These are phyloP conservation scores for Endothia cerciana DNA, from an alignment of 2,329 filamentous ascomycete species.

Conservation along the genomic window DNA sequence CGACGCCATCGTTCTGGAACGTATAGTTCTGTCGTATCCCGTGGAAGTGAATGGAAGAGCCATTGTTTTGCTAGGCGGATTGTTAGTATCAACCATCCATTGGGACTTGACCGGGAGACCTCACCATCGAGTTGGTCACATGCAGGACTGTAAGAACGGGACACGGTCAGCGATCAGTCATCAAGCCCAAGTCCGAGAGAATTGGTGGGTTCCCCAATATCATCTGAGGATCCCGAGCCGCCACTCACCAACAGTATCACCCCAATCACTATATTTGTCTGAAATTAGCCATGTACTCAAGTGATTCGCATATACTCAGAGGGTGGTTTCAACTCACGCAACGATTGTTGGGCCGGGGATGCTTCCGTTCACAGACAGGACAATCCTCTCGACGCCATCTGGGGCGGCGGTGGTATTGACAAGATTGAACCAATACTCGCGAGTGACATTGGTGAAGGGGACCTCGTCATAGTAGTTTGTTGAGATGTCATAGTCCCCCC, in stretches of 20 bases:
- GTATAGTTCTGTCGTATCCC: conserved; percentile 49
- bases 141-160: background rate
- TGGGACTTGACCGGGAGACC: background rate
- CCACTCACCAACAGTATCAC: conserved; percentile 46
- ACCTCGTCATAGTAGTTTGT: conserved; percentile 39
- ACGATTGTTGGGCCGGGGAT: conserved; percentile 51
- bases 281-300: conserved; percentile 25
- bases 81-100: conserved; percentile 36
- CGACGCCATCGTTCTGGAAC: conserved; percentile 47
- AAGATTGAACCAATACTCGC: conserved; percentile 39
- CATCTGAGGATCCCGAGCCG: background rate
- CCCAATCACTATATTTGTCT: conserved; percentile 50
- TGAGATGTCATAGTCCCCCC: conserved; percentile 45
- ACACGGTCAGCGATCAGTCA: background rate
- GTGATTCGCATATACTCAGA: conserved; percentile 28
- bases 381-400: conserved; percentile 38
- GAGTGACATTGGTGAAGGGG: conserved; percentile 43
- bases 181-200: background rate
- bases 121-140: conserved; percentile 6
- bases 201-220: background rate
- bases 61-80: conserved; percentile 59
- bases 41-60: conserved; percentile 52
- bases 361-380: conserved; percentile 48
- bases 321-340: conserved; percentile 33
- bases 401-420: conserved; percentile 35